Evolutionary conservation across 1,284 basidiomycete genomes (phyloP), one percentile per base, ranked within the genome.

Genomic region (Caloboletus inedulis): DNA sequence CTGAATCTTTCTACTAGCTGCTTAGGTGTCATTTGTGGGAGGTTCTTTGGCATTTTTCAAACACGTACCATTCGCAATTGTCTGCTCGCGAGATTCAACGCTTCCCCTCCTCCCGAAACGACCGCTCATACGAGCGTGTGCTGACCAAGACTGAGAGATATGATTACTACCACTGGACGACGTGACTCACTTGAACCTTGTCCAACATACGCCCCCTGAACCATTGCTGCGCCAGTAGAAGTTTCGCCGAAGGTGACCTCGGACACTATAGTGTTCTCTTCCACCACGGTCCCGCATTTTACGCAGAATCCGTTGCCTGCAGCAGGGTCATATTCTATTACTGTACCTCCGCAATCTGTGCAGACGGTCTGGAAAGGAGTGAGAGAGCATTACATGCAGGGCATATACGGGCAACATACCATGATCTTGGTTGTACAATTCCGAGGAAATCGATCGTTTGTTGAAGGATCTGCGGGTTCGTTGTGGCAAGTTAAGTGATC

Each of bases 191-290:
- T 95, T 51, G 94, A 86, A 54, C 92, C 89, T 62, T 92, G 87
- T 1, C 84, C 90, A n/a, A 99, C 91, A 66, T 92, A 97, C 14
- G 91, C 89, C 18, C 97, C 97, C 66, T 96, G 91, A 0, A 98
- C 94, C 75, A 97, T 91, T 1, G 96, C 94, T 12, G 94, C 93
- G 30, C 97, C 97, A 42, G 84, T 84, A 7, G 89, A 84, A 9
- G 91, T 92, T 74, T 99, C 97, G 23, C 93, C 93, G 64, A 99
- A 99, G 0, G 88, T 87, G 55, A 99, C 84, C 68, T 98, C 87
- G 59, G 89, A 91, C 14, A 98, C 94, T 58, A 99, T 96, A 8
- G 90, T 86, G 64, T 93, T 95, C 72, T 98, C 92, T 70, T 98
- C 94, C 13, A 97, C 80, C 16, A 98, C 93, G 12, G 86, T 89